Conservation (phyloP, 2,329 filamentous ascomycete species). For the Tolypocladium capitatum region DNA sequence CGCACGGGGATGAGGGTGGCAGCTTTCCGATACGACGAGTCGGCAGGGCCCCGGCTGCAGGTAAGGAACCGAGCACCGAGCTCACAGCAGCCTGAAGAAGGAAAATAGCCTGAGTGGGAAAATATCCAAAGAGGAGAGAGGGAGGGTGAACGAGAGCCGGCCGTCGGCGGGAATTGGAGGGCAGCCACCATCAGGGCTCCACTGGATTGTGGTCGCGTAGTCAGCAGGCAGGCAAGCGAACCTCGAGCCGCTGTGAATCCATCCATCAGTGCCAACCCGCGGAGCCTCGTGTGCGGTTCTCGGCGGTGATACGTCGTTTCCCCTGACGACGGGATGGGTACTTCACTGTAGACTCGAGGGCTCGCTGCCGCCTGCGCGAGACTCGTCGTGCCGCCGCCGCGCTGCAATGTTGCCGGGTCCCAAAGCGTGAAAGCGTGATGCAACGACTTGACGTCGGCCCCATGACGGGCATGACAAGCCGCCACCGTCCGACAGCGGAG, state of each 20-base stretch:
- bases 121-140: background rate
- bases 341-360: no score
- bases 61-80: background rate
- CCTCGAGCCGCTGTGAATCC: background rate
- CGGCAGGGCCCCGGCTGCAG: background rate
- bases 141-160: background rate
- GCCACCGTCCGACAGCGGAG: background rate
- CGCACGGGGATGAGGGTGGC: background rate
- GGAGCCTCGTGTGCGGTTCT: no score
- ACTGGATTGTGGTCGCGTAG: background rate
- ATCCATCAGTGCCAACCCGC: no score
- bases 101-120: background rate
- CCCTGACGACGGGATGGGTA: no score
- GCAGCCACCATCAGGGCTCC: background rate
- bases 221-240: background rate
- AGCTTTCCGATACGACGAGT: background rate
- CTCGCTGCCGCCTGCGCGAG: no score
- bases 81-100: background rate
- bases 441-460: background rate
- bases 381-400: no score
- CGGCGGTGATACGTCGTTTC: no score
- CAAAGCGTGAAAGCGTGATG: no score
- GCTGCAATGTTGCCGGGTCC: no score
- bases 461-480: background rate
- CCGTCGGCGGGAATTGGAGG: background rate